Evolutionary conservation across 371 early-diverging fungal genomes (phyloP).

Genomic region (Circinella minor): DNA sequence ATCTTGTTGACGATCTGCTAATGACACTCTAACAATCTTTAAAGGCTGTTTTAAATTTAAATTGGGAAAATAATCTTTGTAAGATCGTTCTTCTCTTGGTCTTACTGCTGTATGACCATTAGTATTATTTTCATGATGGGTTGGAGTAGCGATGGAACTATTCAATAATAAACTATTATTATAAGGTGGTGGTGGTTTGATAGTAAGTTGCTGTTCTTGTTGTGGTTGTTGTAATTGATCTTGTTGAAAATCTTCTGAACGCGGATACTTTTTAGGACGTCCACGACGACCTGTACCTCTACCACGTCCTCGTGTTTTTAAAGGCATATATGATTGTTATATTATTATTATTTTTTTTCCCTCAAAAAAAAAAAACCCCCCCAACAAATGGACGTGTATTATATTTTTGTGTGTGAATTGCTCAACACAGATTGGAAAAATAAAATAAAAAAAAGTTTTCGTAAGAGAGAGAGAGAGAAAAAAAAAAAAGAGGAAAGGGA

Average conservation of each 20-base stretch:
- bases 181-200: neutral
- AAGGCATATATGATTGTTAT: conserved; percentile 17
- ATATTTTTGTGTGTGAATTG: no score
- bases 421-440: no score
- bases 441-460: no score
- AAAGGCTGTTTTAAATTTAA: conserved; percentile 63
- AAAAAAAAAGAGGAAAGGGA: no score
- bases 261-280: conserved; percentile 16
- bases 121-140: neutral
- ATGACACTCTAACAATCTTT: conserved; percentile 34
- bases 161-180: neutral
- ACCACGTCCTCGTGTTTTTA: conserved; percentile 23
- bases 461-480: no score
- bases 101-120: conserved; percentile 19
- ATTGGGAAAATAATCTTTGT: conserved; percentile 82
- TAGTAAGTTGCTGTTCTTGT: neutral
- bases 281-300: conserved; percentile 19
- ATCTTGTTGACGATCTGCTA: neutral
- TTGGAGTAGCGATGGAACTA: neutral
- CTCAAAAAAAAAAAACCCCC: no score
- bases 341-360: neutral
- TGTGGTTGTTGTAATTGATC: conserved; percentile 4
- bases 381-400: no score
- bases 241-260: conserved; percentile 3
- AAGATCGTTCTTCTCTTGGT: conserved; percentile 87